Evolutionary conservation across 176 grass and related monocot genomes (phyloP).

Genomic region (Panicum miliaceum): DNA sequence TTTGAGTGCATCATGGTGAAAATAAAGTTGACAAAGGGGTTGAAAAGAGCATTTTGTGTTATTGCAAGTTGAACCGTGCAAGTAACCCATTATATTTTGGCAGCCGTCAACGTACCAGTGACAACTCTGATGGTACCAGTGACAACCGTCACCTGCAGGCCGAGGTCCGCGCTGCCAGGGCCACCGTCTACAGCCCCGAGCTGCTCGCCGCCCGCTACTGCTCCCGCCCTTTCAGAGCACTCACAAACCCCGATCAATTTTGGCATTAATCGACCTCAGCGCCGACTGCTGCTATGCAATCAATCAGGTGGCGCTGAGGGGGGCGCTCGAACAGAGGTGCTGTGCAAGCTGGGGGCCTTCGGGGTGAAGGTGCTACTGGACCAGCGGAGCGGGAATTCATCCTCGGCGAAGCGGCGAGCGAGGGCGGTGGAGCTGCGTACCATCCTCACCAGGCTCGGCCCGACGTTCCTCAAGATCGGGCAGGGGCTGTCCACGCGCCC

Average conservation of each 20-base stretch:
- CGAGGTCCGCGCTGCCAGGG: slow-evolving; percentile 71
- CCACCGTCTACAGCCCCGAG: slow-evolving; percentile 78
- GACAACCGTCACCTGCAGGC: slow-evolving; percentile 91
- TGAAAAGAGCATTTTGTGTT: too few species aligned
- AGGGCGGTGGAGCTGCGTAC: slow-evolving; percentile 78
- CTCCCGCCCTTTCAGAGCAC: slow-evolving; percentile 69
- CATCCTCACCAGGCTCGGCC: slow-evolving; percentile 85
- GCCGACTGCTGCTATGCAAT: slow-evolving; percentile 27
- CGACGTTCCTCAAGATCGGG: slow-evolving; percentile 98
- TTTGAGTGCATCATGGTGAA: too few species aligned
- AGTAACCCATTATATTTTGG: too few species aligned
- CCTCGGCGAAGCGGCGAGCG: slow-evolving; percentile 52
- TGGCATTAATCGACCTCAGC: background rate
- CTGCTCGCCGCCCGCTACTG: slow-evolving; percentile 74
- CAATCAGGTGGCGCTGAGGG: slow-evolving; percentile 67
- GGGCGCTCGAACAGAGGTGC: slow-evolving; percentile 71
- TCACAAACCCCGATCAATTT: background rate
- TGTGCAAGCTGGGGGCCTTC: slow-evolving; percentile 72
- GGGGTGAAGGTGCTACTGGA: slow-evolving; percentile 62
- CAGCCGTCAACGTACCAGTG: too few species aligned
- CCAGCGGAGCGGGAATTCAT: slow-evolving; percentile 56
- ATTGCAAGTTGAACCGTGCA: too few species aligned
- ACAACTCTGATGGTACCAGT: too few species aligned
- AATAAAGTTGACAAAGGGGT: too few species aligned
- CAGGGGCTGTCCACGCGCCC: slow-evolving; percentile 90